A percentile compares a stretch with the other conserved stretches of the same genome.
These are phyloP conservation scores for Skeletonema potamos DNA, from an alignment of 108 stramenopile species.

Conservation along the genomic window DNA sequence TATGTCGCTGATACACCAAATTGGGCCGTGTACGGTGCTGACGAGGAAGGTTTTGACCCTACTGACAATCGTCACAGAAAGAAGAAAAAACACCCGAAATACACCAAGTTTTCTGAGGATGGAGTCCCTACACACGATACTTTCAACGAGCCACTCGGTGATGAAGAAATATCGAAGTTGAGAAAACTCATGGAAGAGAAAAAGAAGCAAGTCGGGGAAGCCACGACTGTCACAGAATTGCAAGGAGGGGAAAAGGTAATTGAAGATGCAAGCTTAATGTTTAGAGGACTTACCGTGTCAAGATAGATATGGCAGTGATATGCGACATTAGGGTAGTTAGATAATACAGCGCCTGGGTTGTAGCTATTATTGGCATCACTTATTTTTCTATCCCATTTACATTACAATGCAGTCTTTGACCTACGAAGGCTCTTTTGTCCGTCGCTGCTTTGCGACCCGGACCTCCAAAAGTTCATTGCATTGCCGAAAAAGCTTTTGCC, in stretches of 20 bases:
- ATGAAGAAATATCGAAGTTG: conserved; percentile 55
- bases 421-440: background rate
- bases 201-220: conserved; percentile 64
- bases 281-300: conserved; percentile 54
- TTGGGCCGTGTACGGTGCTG: conserved; percentile 92
- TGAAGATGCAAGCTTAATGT: conserved; percentile 86
- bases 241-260: conserved; percentile 74
- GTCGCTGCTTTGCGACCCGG: conserved; percentile 2
- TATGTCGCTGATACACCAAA: conserved; percentile 86
- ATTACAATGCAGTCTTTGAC: conserved; percentile 13
- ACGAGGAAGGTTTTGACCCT: conserved; percentile 95
- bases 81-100: conserved; percentile 82
- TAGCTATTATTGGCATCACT: background rate
- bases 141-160: conserved; percentile 50
- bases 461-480: conserved; percentile 43
- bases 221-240: conserved; percentile 70
- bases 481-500: conserved; percentile 44
- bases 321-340: background rate
- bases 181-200: conserved; percentile 63
- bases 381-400: background rate
- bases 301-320: background rate
- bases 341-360: background rate
- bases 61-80: conserved; percentile 81
- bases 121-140: conserved; percentile 88
- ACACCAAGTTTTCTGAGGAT: conserved; percentile 67